Evolutionary conservation across 177 flowering plant genomes (phyloP).

Genomic region (Telopea speciosissima): DNA sequence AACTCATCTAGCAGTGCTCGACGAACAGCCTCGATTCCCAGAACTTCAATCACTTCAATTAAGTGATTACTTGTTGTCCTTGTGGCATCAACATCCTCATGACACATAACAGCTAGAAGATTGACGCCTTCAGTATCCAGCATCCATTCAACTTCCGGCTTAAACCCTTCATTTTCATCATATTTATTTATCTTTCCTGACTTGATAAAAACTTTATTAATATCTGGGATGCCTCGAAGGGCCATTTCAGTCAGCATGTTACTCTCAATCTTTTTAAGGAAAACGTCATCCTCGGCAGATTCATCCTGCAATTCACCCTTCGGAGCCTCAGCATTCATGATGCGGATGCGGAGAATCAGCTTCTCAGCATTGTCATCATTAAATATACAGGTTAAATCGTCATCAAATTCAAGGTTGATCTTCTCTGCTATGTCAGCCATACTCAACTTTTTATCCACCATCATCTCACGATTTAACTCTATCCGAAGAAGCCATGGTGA

Average conservation of each 20-base stretch:
- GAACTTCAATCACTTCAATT: conserved; percentile 94
- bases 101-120: conserved; percentile 89
- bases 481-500: conserved; percentile 98
- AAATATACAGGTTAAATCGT: conserved; percentile 87
- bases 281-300: conserved; percentile 97
- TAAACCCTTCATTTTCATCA: conserved; percentile 80
- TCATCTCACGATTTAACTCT: conserved; percentile 97
- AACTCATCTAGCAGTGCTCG: conserved; percentile 79
- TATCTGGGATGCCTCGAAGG: conserved; percentile 92
- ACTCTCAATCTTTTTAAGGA: conserved; percentile 90
- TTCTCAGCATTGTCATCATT: conserved; percentile 99
- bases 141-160: conserved; percentile 90
- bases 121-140: conserved; percentile 97
- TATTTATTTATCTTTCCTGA: conserved; percentile 66
- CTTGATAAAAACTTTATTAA: conserved; percentile 89
- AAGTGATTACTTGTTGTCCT: conserved; percentile 95
- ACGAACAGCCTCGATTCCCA: conserved; percentile 97
- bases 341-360: conserved; percentile 87
- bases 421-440: conserved; percentile 98
- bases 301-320: conserved; percentile 83
- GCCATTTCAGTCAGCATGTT: conserved; percentile 99
- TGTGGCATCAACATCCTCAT: conserved; percentile 89
- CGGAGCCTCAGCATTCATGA: conserved; percentile 95
- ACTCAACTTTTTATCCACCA: conserved; percentile 97
- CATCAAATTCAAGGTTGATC: conserved; percentile 89